Evolutionary conservation across 139 green algal species (phyloP), one percentile per base, ranked within the genome.

Genomic region (Chlorella sp.): DNA sequence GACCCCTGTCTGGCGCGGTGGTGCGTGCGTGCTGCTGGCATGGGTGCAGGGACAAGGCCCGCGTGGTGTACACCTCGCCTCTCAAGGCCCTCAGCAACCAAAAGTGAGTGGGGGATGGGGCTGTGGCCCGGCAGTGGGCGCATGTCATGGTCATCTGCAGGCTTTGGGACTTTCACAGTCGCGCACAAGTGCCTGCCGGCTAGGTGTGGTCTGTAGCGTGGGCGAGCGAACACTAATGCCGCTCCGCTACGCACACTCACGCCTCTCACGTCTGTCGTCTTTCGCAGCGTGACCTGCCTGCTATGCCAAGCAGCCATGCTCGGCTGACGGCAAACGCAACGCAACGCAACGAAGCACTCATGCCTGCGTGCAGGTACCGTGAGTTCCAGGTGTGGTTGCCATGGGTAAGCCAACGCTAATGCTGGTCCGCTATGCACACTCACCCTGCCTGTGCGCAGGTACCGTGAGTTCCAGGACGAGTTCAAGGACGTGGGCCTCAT

Each of bases 11-110:
- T 32, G 26, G 4, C 22, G n/a, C 26, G 22, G 17, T 64, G 23
- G 14, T 17, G 42, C 42, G 10, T 17, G 10, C 42, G 42, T 55
- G 42, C 42, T 24, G 10, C 17, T 10, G 10, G 10, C 42, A 55
- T 17, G 42, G 22, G 55, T 62, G 20, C 77, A 82, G 77, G 36
- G 77, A 82, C 72, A 82, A 88, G n/a, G 87, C 93, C 66, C 79
- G 86, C 2, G 89, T 97, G 23, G 85, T 98, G 1, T 98, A 98
- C 88, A 98, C 94, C 51, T 96, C 89, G 1, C 94, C 94, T 1
- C 71, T 98, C 26, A 98, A 98, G 85, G 94, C 94, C 26, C 88
- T 98, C 65, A 92, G 80, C 85, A 98, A 98, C 82, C 94, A 98
- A 74, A 84, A 84, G 69, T 74, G 51, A 35, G 69, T 59, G 3